These are phyloP conservation scores for Breviolum minutum DNA, from an alignment of 73 alveolate species.

Conservation along the genomic window DNA sequence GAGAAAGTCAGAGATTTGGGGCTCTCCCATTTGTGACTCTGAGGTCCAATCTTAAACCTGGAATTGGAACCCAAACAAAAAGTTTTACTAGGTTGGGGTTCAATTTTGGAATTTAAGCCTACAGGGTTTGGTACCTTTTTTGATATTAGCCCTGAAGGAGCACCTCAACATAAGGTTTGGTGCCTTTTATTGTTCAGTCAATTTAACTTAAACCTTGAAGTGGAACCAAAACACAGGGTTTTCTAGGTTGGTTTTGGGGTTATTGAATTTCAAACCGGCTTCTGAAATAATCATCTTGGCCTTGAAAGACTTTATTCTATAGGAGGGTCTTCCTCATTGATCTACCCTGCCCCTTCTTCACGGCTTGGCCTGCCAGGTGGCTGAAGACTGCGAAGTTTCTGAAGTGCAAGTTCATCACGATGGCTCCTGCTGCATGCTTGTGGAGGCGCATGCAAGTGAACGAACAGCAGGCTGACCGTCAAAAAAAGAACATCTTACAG, in stretches of 20 bases:
- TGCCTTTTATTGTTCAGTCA: too few relatives aligned
- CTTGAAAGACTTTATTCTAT: not conserved
- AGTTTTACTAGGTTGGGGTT: too few relatives aligned
- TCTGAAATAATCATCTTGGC: not conserved
- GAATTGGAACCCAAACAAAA: too few relatives aligned
- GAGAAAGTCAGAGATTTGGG: too few relatives aligned
- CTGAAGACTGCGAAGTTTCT: not conserved
- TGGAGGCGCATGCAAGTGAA: not conserved
- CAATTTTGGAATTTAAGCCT: too few relatives aligned
- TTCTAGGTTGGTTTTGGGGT: not conserved
- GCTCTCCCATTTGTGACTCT: too few relatives aligned
- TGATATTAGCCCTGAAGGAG: too few relatives aligned
- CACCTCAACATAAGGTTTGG: too few relatives aligned
- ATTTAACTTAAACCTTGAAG: too few relatives aligned
- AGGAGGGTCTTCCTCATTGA: not conserved
- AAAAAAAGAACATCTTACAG: not conserved
- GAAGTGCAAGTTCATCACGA: not conserved
- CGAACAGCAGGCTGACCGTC: not conserved
- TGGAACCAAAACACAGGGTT: not conserved
- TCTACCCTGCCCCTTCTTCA: not conserved
- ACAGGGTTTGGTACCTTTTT: too few relatives aligned
- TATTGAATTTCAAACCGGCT: not conserved
- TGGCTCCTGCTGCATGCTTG: not conserved
- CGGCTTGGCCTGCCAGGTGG: slow-evolving; percentile 2
- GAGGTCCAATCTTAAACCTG: too few relatives aligned